Base-by-base conservation (phyloP, 306 rosid genomes). In the Dalbergia cultrata region DNA sequence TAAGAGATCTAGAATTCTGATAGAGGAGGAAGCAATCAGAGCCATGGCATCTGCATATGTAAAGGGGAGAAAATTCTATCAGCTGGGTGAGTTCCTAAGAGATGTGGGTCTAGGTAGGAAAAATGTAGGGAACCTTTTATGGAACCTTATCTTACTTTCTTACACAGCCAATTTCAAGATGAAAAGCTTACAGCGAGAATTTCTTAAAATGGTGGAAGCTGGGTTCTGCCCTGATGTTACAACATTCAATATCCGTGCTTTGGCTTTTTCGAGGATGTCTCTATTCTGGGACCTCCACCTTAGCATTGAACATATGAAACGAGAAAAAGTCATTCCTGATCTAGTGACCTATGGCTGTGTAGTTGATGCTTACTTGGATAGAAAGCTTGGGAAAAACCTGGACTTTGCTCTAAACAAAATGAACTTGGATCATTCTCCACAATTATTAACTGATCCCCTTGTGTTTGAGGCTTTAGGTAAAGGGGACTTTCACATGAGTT, bases 201-300 rank as follows among this genome's bases (percentile, higher is more conserved):
- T 93, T 88, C 33, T 95, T 62, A 81, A 73, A 74, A 95, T 95
- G 99, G 86, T 87, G 37, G 93, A 89, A 79, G 88, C 87, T 21
- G 94, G 95, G 33, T 92, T 93, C 70, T 70, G 9, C 19, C 99
- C 97, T 0, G 97, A 95, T 86, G 49, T 95, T 73, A 91, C 96
- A 0, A 93, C 97, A 37, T 93, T 95, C 70, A 95, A 95, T 66
- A 86, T 95, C 43, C 91, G 99, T 49, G 93, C 93, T 21, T 37
- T 95, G 39, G 99, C 98, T 4, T 95, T 93, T 84, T 93, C 99
- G n/a, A 93, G 88, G 81, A 95, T 95, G 99, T 85, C 86, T 67
- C 61, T 95, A 75, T 81, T 93, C 63, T 95, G 99, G 99, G 99
- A 93, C 84, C 94, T 95, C 56, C 98, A 95, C 86, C 97, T 95